phyloP scores from a whole-genome alignment of 345 rosid species.

The Chamaenerion angustifolium region DNA sequence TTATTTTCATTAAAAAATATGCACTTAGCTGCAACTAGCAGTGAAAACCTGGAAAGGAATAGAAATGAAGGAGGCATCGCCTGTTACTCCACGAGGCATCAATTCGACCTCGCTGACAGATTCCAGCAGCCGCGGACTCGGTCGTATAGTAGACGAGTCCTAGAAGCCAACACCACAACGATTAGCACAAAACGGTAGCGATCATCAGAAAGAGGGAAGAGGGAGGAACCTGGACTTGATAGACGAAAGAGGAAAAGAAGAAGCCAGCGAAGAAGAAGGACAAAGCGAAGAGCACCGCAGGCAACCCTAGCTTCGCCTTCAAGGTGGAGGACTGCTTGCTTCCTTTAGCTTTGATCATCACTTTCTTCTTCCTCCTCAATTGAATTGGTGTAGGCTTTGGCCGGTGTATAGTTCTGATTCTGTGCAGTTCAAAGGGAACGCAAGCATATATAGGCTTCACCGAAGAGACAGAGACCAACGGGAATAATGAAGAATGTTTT shows the following conservation, averaged over 20 bases:
- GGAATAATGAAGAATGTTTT: no score
- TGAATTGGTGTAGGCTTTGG: background rate
- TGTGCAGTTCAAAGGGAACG: no score
- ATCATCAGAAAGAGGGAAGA: background rate
- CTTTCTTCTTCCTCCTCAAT: background rate
- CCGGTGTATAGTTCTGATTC: no score
- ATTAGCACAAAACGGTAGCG: background rate
- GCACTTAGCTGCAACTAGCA: no score
- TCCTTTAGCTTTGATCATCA: background rate
- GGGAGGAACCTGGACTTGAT: conserved; percentile 19
- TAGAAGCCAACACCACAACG: conserved; percentile 4
- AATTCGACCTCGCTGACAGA: conserved; percentile 15
- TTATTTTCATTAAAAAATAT: no score
- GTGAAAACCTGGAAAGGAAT: conserved; percentile 47
- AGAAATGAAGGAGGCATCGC: conserved; percentile 27
- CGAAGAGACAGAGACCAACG: no score
- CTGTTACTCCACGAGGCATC: conserved; percentile 28
- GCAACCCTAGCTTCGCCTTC: conserved; percentile 22
- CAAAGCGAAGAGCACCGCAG: conserved; percentile 9
- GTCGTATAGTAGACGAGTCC: conserved; percentile 10
- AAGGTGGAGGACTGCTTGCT: conserved; percentile 6
- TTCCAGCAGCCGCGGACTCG: conserved; percentile 14
- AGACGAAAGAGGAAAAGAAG: conserved; percentile 33
- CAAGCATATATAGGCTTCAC: no score
- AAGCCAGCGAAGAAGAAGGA: conserved; percentile 21